These are phyloP conservation scores for Trichosanthes cucumerina DNA, from an alignment of 306 rosid genomes.

Conservation along the genomic window DNA sequence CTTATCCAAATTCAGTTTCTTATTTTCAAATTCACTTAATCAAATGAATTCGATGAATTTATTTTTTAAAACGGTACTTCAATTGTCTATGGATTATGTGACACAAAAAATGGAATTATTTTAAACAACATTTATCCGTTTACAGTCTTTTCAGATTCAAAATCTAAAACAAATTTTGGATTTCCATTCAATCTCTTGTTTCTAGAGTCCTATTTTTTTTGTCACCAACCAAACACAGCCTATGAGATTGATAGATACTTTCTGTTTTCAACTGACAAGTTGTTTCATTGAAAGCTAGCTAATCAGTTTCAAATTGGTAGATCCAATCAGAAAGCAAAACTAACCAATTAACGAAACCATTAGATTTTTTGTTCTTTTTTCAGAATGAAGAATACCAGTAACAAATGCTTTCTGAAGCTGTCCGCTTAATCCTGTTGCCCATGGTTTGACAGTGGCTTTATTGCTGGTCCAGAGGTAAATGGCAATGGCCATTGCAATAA, in stretches of 20 bases:
- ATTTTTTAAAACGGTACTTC: too few species aligned
- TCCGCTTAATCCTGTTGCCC: constrained; percentile 94
- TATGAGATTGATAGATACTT: not conserved
- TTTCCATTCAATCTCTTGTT: not conserved
- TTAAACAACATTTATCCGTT: too few species aligned
- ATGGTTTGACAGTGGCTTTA: constrained; percentile 84
- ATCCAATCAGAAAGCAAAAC: not conserved
- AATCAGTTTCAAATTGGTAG: not conserved
- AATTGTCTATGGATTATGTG: too few species aligned
- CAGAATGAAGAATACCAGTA: constrained; percentile 47
- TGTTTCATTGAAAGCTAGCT: not conserved
- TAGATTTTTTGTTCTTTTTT: not conserved
- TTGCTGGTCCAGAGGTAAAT: constrained; percentile 39
- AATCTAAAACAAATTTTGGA: too few species aligned
- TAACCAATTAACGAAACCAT: not conserved
- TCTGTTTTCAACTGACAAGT: not conserved
- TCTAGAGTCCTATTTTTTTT: too few species aligned
- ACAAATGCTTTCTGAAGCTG: constrained; percentile 96
- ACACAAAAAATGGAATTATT: too few species aligned
- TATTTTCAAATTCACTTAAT: too few species aligned
- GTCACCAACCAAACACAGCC: not conserved
- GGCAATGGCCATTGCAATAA: constrained; percentile 25
- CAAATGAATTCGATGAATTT: too few species aligned
- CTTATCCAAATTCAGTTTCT: not conserved
- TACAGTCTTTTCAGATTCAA: too few species aligned